phyloP scores from a whole-genome alignment of 345 rosid genomes.

The Populus deltoides region DNA sequence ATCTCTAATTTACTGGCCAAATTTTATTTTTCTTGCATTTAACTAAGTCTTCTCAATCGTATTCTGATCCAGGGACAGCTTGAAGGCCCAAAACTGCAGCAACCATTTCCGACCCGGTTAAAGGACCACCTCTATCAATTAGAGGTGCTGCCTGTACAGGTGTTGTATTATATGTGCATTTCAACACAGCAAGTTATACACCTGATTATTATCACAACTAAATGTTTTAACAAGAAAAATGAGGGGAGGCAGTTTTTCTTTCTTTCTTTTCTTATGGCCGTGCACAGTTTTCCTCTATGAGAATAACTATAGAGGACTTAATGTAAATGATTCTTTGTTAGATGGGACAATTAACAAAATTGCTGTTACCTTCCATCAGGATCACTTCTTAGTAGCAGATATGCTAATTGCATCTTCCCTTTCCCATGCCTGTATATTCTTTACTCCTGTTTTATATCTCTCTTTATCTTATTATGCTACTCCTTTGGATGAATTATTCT shows the following conservation, averaged over 20 bases:
- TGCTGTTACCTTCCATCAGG: neutral
- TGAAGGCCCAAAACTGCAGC: neutral
- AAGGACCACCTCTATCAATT: neutral
- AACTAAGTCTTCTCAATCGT: neutral
- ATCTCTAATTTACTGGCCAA: neutral
- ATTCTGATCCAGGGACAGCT: constrained; percentile 5
- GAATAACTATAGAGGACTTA: constrained; percentile 1
- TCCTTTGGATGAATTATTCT: neutral
- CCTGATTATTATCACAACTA: neutral
- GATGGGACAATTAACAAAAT: neutral
- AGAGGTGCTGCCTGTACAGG: neutral
- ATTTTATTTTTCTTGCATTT: neutral
- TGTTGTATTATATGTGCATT: neutral
- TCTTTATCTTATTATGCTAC: neutral
- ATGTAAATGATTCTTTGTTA: neutral
- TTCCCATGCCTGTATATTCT: neutral
- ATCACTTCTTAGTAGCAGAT: neutral
- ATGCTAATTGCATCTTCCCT: neutral
- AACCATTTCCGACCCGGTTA: neutral
- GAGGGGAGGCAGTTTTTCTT: neutral
- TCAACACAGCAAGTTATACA: constrained; percentile 6
- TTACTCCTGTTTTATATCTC: neutral
- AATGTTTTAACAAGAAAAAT: neutral
- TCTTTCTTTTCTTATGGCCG: neutral
- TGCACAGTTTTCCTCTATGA: neutral